Evolutionary conservation across 192 early-diverging fungal species (phyloP).

Genomic region (Entophlyctis helioformis): DNA sequence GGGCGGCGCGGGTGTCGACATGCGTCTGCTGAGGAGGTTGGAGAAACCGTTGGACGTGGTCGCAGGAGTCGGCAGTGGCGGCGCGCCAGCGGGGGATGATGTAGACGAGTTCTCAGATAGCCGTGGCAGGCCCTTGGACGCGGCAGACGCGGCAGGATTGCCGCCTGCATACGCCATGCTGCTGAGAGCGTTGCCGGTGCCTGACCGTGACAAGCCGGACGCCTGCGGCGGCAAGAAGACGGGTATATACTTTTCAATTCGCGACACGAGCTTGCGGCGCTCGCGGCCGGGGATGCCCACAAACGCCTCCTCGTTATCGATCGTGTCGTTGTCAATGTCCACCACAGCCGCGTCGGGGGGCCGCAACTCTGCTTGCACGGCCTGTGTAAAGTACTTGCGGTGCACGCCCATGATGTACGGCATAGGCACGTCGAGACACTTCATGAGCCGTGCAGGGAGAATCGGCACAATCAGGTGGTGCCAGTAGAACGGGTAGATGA

Average conservation of each 20-base stretch:
- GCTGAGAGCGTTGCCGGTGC: too few relatives aligned
- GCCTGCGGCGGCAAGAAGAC: too few relatives aligned
- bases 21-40: too few relatives aligned
- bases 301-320: conserved; percentile 28
- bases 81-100: too few relatives aligned
- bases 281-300: conserved; percentile 45
- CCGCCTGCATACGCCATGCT: too few relatives aligned
- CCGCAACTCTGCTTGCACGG: conserved; percentile 36
- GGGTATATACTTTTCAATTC: conserved; percentile 44
- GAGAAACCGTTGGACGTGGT: too few relatives aligned
- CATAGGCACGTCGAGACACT: conserved; percentile 58
- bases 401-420: conserved; percentile 69
- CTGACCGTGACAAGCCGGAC: too few relatives aligned
- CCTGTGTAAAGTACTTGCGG: conserved; percentile 29
- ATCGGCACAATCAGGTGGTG: conserved; percentile 69
- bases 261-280: conserved; percentile 46
- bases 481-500: conserved; percentile 66
- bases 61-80: too few relatives aligned
- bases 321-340: conserved; percentile 56
- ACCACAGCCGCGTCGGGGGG: conserved; percentile 65
- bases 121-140: too few relatives aligned
- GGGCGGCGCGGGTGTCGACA: too few relatives aligned
- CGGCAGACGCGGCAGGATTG: too few relatives aligned
- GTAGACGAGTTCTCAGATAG: too few relatives aligned
- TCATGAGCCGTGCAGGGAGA: conserved; percentile 50